Conservation (phyloP, 1,284 basidiomycete genomes). For the Fomitopsis betulina region DNA sequence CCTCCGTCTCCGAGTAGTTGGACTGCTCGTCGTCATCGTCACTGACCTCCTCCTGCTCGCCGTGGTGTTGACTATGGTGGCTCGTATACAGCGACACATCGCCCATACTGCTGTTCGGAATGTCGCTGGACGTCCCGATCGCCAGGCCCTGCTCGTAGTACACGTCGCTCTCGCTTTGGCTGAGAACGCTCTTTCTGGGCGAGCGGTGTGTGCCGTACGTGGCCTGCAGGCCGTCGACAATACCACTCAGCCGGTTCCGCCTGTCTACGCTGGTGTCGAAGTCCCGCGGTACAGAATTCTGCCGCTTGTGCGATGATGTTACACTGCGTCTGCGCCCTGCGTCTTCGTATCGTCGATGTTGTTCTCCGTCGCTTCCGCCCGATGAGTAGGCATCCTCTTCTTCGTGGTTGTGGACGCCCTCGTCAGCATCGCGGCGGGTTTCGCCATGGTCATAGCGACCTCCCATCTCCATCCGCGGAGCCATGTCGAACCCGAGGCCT, state of each 20-base stretch:
- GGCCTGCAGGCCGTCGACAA: slow-evolving; percentile 37
- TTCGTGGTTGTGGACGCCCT: slow-evolving; percentile 15
- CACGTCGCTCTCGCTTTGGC: slow-evolving; percentile 22
- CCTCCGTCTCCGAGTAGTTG: slow-evolving; percentile 11
- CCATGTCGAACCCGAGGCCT: slow-evolving; percentile 3
- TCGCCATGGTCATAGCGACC: neutral
- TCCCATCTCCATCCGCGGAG: neutral
- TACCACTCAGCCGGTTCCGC: slow-evolving; percentile 37
- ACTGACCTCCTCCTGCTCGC: neutral
- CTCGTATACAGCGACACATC: neutral
- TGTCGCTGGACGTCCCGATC: slow-evolving; percentile 31
- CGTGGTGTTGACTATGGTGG: neutral
- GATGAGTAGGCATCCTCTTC: slow-evolving; percentile 6
- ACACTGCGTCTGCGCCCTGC: neutral
- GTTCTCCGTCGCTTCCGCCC: neutral
- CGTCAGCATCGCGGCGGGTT: slow-evolving; percentile 8
- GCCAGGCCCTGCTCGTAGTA: slow-evolving; percentile 32
- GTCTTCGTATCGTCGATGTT: neutral
- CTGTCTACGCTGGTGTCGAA: slow-evolving; percentile 19
- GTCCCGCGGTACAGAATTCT: slow-evolving; percentile 10
- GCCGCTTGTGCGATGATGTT: neutral
- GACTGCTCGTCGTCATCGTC: slow-evolving; percentile 11
- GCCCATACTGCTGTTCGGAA: slow-evolving; percentile 9
- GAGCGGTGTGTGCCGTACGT: slow-evolving; percentile 8
- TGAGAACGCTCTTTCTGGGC: slow-evolving; percentile 3